These are phyloP conservation scores for Stylosanthes scabra DNA, from an alignment of 331 rosid species.

Conservation along the genomic window DNA sequence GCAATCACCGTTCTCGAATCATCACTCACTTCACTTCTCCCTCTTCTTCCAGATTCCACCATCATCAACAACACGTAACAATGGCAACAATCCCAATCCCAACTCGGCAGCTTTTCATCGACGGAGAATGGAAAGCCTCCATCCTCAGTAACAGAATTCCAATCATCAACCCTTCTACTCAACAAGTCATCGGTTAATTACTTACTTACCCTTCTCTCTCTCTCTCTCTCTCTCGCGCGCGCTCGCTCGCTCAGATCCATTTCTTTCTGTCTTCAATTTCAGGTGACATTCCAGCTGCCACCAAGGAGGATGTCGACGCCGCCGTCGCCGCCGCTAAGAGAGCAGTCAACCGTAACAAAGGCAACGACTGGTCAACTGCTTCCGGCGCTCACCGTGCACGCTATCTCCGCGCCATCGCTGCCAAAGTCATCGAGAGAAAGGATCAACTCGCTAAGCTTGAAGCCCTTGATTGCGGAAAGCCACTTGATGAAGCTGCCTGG, in stretches of 20 bases:
- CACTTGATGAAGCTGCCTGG: conserved; percentile 94
- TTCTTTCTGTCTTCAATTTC: not conserved
- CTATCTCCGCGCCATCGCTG: conserved; percentile 95
- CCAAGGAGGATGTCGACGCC: conserved; percentile 86
- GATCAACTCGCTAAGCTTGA: conserved; percentile 67
- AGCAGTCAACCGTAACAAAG: conserved; percentile 81
- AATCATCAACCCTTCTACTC: conserved; percentile 81
- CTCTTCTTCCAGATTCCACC: too few species aligned
- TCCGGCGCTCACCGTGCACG: conserved; percentile 85
- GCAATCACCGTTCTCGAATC: too few species aligned
- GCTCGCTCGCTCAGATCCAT: not conserved
- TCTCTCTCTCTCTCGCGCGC: not conserved
- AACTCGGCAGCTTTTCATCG: conserved; percentile 72
- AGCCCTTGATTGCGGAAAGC: conserved; percentile 84
- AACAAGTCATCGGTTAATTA: conserved; percentile 65
- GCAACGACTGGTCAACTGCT: conserved; percentile 80
- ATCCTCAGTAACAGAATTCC: conserved; percentile 76
- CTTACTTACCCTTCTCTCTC: conserved; percentile 19
- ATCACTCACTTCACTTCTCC: too few species aligned
- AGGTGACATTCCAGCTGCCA: conserved; percentile 92
- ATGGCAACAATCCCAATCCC: conserved; percentile 51
- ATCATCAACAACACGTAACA: too few species aligned
- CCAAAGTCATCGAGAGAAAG: conserved; percentile 78
- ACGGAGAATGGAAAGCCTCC: conserved; percentile 86
- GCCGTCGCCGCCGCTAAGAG: conserved; percentile 86